Evolutionary conservation across 2,329 filamentous ascomycete genomes (phyloP).

Genomic region (Lasiodiplodia theobromae): DNA sequence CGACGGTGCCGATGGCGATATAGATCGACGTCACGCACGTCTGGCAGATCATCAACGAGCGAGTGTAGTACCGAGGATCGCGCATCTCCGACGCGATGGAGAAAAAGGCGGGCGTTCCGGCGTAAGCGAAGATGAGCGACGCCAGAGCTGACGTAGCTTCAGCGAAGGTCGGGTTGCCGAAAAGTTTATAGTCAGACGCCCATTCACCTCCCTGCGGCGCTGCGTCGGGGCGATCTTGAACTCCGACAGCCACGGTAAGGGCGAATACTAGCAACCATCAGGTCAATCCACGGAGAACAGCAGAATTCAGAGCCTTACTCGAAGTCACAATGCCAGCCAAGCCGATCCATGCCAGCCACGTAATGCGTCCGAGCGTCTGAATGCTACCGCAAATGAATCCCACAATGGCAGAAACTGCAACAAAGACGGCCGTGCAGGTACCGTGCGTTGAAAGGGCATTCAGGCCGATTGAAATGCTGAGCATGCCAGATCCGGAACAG

Average conservation of each 20-base stretch:
- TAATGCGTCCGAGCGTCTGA: conserved; percentile 14
- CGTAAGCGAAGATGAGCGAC: conserved; percentile 13
- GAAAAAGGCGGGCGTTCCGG: conserved; percentile 26
- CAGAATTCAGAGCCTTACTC: background rate
- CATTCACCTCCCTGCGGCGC: background rate
- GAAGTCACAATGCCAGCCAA: background rate
- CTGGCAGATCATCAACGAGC: conserved; percentile 66
- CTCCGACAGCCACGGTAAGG: conserved; percentile 12
- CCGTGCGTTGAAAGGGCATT: conserved; percentile 49
- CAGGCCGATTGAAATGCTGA: conserved; percentile 34
- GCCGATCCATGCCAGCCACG: conserved; percentile 13
- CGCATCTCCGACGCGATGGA: conserved; percentile 67
- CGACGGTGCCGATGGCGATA: conserved; percentile 58
- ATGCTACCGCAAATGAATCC: conserved; percentile 36
- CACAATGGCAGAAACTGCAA: conserved; percentile 36
- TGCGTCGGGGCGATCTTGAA: conserved; percentile 2
- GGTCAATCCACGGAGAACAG: background rate
- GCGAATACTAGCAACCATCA: background rate
- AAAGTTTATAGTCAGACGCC: background rate
- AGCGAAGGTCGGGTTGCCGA: background rate
- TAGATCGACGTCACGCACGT: conserved; percentile 58
- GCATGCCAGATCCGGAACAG: conserved; percentile 4
- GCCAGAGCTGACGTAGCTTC: background rate
- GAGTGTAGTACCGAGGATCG: conserved; percentile 63
- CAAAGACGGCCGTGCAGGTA: conserved; percentile 40